A percentile compares a stretch with the other conserved stretches of the same genome.
phyloP scores from a whole-genome alignment of 2,329 filamentous ascomycete species.

The Exserohilum turcica region DNA sequence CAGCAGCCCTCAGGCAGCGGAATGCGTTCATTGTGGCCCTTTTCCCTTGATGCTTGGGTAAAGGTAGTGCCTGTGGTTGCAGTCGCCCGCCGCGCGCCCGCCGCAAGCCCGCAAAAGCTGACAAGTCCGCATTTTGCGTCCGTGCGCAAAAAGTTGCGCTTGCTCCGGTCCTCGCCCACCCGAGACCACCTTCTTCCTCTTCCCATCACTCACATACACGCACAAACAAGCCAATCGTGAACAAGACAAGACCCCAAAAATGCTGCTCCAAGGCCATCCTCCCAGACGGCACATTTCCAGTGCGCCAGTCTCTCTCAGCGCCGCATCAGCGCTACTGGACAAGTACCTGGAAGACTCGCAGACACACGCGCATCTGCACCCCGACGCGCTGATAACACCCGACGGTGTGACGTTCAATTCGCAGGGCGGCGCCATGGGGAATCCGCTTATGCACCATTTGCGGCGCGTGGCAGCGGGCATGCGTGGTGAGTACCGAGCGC shows the following conservation, averaged over 20 bases:
- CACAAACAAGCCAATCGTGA: no score
- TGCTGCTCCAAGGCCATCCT: constrained; percentile 45
- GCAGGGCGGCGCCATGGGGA: constrained; percentile 51
- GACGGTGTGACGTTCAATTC: constrained; percentile 51
- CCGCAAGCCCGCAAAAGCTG: constrained; percentile 23
- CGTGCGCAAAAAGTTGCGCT: constrained; percentile 41
- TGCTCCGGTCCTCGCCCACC: not conserved
- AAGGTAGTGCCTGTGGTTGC: no score
- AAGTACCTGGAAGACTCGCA: constrained; percentile 50
- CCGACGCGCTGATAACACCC: constrained; percentile 53
- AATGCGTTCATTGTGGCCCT: constrained; percentile 39
- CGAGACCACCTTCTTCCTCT: not conserved
- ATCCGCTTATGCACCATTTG: constrained; percentile 59
- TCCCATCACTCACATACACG: not conserved
- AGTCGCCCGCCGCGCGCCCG: constrained; percentile 3
- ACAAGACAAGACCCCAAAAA: constrained; percentile 10
- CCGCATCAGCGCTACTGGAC: constrained; percentile 46
- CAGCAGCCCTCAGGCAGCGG: constrained; percentile 35
- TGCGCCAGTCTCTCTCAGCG: constrained; percentile 37
- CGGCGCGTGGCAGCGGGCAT: constrained; percentile 59
- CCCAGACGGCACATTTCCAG: constrained; percentile 44
- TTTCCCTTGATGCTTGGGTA: no score
- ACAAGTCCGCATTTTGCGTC: constrained; percentile 20
- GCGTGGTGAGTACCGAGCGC: constrained; percentile 56
- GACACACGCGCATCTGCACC: constrained; percentile 54